phyloP scores from a whole-genome alignment of 2,329 filamentous ascomycete species.

The Whalleya microplaca region DNA sequence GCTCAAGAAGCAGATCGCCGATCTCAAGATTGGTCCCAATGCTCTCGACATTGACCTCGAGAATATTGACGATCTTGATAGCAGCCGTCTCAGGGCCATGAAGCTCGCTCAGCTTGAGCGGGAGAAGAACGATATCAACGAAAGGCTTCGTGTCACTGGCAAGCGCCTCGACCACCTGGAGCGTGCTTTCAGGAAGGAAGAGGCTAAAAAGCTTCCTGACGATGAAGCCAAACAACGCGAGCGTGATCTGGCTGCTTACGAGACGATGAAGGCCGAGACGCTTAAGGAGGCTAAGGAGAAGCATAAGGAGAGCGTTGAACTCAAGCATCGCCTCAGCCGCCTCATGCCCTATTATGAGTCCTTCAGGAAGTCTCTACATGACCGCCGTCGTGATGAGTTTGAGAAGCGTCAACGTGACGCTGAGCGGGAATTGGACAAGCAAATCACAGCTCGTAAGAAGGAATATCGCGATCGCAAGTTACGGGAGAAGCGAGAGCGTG shows the following conservation, averaged over 20 bases:
- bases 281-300: slow-evolving; percentile 81
- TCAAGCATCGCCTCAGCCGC: slow-evolving; percentile 89
- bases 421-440: slow-evolving; percentile 89
- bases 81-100: slow-evolving; percentile 86
- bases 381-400: slow-evolving; percentile 91
- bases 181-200: slow-evolving; percentile 94
- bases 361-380: slow-evolving; percentile 81
- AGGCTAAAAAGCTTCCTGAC: slow-evolving; percentile 84
- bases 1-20: slow-evolving; percentile 87
- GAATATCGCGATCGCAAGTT: slow-evolving; percentile 83
- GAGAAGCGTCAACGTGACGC: slow-evolving; percentile 91
- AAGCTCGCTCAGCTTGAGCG: slow-evolving; percentile 96
- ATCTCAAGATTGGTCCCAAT: slow-evolving; percentile 88
- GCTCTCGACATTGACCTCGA: slow-evolving; percentile 74
- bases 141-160: slow-evolving; percentile 86
- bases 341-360: slow-evolving; percentile 83
- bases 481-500: slow-evolving; percentile 80
- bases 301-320: slow-evolving; percentile 87
- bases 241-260: slow-evolving; percentile 77
- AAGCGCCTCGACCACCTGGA: slow-evolving; percentile 98
- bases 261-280: slow-evolving; percentile 76
- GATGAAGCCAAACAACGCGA: slow-evolving; percentile 87
- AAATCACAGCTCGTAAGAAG: slow-evolving; percentile 85
- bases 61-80: slow-evolving; percentile 85
- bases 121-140: slow-evolving; percentile 95